Conservation (phyloP, 768 basidiomycete species). For the Pisolithus orientalis region DNA sequence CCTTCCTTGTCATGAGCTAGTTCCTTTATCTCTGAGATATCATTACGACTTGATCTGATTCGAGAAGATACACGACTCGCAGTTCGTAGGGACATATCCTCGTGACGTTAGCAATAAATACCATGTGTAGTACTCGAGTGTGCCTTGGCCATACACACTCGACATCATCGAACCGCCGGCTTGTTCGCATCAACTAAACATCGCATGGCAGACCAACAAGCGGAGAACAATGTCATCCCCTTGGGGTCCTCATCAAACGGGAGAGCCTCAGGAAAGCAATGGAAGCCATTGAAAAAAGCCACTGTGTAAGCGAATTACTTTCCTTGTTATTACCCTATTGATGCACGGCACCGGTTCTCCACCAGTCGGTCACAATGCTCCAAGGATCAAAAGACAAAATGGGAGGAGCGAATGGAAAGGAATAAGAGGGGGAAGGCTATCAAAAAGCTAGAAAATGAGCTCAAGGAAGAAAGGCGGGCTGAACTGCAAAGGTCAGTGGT, state of each 20-base stretch:
- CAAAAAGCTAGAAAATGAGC: constrained; percentile 66
- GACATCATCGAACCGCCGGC: background rate
- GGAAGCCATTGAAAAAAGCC: constrained; percentile 49
- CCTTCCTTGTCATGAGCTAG: no score
- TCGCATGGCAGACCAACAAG: background rate
- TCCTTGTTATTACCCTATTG: constrained; percentile 1
- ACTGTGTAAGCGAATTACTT: constrained; percentile 37
- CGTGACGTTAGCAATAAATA: no score
- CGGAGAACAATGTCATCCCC: constrained; percentile 16
- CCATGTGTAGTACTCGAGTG: no score
- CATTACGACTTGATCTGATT: no score
- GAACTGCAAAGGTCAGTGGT: constrained; percentile 51
- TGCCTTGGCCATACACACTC: background rate
- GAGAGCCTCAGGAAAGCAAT: constrained; percentile 63
- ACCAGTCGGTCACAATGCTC: constrained; percentile 64
- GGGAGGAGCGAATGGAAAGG: constrained; percentile 65
- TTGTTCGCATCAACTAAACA: background rate
- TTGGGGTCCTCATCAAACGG: constrained; percentile 59
- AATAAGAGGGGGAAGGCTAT: constrained; percentile 60
- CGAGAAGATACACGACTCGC: no score
- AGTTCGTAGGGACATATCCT: no score
- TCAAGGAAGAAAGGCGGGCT: constrained; percentile 70
- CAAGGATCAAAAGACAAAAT: constrained; percentile 60
- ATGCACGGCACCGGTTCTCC: background rate
- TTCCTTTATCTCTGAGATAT: no score